Base-by-base conservation (phyloP, 129 eudicot genomes). In the Silybum marianum region DNA sequence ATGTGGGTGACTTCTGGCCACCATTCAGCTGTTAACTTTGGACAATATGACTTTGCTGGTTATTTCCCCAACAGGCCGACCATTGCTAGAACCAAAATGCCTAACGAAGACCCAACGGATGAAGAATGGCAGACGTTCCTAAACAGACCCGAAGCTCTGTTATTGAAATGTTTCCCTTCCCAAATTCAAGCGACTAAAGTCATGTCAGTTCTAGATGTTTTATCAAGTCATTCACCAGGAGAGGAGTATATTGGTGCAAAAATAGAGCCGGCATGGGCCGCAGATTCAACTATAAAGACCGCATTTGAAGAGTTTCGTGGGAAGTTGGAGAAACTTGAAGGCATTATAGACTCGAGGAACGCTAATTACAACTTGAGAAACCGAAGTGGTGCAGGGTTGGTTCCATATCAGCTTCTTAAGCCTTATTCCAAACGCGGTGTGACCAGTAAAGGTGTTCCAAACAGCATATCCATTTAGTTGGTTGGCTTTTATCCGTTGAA, bases 11-110 rank as follows among this genome's bases (percentile, higher is more conserved):
- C 89, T 62, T 90, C 97, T 4, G 93, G 93, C 23, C 97, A 92
- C 84, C 97, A 92, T 66, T 84, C 95, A 0, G 93, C 97, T 0
- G 97, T 90, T 63, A 92, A 92, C 86, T 92, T 92, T 28, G 95
- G 97, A 9, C 95, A 92, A 44, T 92, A 90, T 65, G 86, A 82
- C 30, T 92, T 66, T n/a, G 95, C 81, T 0, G 97, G 89, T 10
- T 92, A 92, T 67, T 87, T 92, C 71, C 95, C 93, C 9, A 90
- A 87, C 62, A 82, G 97, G 79, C 91, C 97, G 1, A 88, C 97
- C 24, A 89, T 86, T 16, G 88, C 92, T 19, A 75, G 96, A 70
- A 77, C 78, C 8, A 87, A 80, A 0, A 90, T 93, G 93, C 93
- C 96, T 0, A 68, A 75, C 2, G 96, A 93, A 54, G 88, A 90